Percentiles rank a stretch among this genome's conserved stretches.
Conservation (phyloP, 306 rosid species). For the Geum urbanum region DNA sequence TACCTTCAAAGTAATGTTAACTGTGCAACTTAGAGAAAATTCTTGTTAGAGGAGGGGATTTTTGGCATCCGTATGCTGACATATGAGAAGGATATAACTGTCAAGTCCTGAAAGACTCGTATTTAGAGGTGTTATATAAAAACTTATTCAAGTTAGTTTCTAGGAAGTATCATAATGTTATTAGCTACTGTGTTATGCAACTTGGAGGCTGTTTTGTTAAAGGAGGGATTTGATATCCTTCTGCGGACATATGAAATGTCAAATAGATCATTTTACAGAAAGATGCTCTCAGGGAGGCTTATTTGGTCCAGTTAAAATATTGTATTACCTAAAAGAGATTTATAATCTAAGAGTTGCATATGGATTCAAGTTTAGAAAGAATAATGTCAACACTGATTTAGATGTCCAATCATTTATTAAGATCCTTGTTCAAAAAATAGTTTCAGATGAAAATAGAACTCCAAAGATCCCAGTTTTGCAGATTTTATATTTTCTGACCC, state of each 20-base stretch:
- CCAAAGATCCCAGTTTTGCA: background rate
- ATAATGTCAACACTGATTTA: background rate
- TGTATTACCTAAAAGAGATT: background rate
- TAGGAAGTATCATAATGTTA: too few species aligned
- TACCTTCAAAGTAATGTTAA: background rate
- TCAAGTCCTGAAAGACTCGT: too few species aligned
- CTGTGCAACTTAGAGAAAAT: background rate
- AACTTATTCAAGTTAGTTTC: too few species aligned
- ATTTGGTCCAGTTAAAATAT: background rate
- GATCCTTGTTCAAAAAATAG: background rate
- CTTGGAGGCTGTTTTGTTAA: background rate
- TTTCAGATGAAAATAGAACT: constrained; percentile 4
- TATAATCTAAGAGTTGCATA: background rate
- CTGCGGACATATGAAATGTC: background rate
- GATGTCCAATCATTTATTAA: background rate
- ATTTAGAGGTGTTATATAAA: too few species aligned
- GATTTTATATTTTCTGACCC: background rate
- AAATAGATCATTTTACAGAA: background rate
- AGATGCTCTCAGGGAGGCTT: background rate
- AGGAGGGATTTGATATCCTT: background rate
- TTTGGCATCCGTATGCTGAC: background rate
- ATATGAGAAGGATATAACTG: too few species aligned
- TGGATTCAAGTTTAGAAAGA: background rate
- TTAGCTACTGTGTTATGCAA: background rate
- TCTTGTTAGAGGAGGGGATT: background rate